phyloP scores from a whole-genome alignment of 2,329 filamentous ascomycete species.

The Aspergillus carbonarius region DNA sequence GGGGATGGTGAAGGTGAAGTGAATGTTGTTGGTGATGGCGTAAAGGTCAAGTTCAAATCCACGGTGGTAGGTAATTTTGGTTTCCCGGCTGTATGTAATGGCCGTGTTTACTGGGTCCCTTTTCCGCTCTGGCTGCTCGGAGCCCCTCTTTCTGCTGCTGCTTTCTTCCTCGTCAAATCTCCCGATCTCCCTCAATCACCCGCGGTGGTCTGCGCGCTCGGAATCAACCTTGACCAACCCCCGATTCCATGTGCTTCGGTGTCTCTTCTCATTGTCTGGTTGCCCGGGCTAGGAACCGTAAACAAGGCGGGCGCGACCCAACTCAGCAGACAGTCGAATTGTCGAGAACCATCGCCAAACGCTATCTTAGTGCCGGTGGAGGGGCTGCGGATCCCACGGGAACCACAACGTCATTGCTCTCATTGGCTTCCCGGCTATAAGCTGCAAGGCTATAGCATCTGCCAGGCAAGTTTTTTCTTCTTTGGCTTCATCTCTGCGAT shows the following conservation, averaged over 20 bases:
- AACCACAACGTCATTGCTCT: conserved; percentile 11
- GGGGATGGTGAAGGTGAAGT: not conserved
- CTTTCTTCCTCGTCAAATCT: not conserved
- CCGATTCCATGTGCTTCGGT: conserved; percentile 4
- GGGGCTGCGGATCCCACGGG: conserved; percentile 13
- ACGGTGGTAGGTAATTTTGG: conserved; percentile 4
- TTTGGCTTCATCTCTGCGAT: conserved; percentile 2
- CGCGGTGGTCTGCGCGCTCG: not conserved
- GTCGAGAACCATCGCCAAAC: conserved; percentile 11
- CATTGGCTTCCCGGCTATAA: not conserved
- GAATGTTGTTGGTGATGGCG: not conserved
- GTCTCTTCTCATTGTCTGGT: not conserved
- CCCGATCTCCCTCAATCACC: not conserved
- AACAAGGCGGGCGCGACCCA: not conserved
- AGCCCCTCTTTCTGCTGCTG: not conserved
- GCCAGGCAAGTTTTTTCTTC: conserved; percentile 5
- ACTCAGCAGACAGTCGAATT: conserved; percentile 8
- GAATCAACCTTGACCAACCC: conserved; percentile 1
- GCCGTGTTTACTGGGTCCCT: not conserved
- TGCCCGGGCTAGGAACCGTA: not conserved
- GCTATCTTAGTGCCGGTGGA: conserved; percentile 14
- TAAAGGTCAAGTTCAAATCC: too few species aligned
- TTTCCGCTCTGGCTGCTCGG: not conserved
- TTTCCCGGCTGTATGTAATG: not conserved
- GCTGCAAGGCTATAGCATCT: not conserved